Evolutionary conservation across 176 grass and related monocot genomes (phyloP).

Genomic region (Triticum urartu): DNA sequence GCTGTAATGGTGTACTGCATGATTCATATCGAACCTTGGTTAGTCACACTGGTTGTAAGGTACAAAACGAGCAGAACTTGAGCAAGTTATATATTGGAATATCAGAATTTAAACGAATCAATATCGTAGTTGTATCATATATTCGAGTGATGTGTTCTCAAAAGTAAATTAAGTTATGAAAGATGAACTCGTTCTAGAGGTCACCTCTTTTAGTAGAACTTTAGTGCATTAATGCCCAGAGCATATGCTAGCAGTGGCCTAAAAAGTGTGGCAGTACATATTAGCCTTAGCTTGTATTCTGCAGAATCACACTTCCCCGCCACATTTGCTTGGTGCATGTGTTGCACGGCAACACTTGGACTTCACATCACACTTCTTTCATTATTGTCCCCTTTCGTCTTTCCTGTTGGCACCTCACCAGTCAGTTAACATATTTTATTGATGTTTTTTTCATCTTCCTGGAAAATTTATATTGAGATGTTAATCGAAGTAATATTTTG

Average conservation of each 20-base stretch:
- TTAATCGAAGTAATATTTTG: conserved; percentile 34
- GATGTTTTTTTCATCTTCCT: conserved; percentile 23
- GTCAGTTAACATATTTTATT: conserved; percentile 29
- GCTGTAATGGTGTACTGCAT: not conserved
- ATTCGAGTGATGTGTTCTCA: not conserved
- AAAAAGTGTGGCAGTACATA: not conserved
- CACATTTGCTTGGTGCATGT: not conserved
- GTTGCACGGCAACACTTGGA: not conserved
- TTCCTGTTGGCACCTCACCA: conserved; percentile 15
- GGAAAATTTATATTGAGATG: conserved; percentile 2
- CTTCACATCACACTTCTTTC: not conserved
- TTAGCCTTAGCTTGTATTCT: not conserved
- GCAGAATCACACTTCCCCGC: not conserved
- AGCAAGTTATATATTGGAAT: not conserved
- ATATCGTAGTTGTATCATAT: not conserved
- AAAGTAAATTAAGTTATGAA: not conserved
- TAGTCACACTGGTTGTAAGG: not conserved
- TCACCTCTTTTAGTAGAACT: not conserved
- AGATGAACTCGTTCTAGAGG: not conserved
- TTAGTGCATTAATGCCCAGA: not conserved
- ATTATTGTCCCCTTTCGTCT: not conserved
- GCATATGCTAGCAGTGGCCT: not conserved
- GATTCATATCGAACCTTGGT: not conserved
- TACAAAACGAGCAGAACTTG: not conserved
- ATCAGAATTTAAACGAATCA: not conserved